Conservation (phyloP, 225 moss, liverwort and hornwort species). For the Anthoceros angustus region DNA sequence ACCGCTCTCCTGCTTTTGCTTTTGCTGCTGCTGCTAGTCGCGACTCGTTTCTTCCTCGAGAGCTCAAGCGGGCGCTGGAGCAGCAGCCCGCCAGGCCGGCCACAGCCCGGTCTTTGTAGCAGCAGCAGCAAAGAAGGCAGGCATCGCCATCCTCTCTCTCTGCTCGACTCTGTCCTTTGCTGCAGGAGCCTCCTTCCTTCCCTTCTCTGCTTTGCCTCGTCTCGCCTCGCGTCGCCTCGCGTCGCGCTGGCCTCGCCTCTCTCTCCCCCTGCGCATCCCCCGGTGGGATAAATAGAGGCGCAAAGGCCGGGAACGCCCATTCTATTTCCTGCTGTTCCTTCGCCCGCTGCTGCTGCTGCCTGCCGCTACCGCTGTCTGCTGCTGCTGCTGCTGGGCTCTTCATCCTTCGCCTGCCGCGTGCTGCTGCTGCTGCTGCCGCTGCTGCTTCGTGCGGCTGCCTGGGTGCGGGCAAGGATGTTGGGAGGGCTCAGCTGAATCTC, state of each 20-base stretch:
- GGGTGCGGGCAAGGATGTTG: background rate
- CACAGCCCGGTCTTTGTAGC: too few relatives aligned
- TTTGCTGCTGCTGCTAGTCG: background rate
- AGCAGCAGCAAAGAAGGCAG: too few relatives aligned
- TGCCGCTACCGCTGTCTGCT: background rate
- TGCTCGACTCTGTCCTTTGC: background rate
- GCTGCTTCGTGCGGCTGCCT: background rate
- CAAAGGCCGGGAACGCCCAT: constrained; percentile 3
- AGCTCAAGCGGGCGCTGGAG: too few relatives aligned
- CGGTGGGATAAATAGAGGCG: constrained; percentile 3
- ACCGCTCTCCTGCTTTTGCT: too few relatives aligned
- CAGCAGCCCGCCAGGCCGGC: too few relatives aligned
- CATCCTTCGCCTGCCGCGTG: too few relatives aligned
- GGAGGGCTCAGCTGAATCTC: background rate
- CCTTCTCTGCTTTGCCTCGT: background rate
- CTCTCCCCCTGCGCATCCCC: background rate
- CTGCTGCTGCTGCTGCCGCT: background rate
- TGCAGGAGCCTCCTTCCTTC: background rate
- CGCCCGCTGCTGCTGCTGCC: constrained; percentile 1
- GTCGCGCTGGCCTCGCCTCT: background rate
- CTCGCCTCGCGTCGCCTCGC: background rate
- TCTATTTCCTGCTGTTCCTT: background rate
- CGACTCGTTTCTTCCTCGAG: background rate
- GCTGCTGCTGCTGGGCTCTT: too few relatives aligned
- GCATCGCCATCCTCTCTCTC: background rate